Base-by-base conservation (phyloP, 305 asterid genomes). In the Fraxinus angustifolia region DNA sequence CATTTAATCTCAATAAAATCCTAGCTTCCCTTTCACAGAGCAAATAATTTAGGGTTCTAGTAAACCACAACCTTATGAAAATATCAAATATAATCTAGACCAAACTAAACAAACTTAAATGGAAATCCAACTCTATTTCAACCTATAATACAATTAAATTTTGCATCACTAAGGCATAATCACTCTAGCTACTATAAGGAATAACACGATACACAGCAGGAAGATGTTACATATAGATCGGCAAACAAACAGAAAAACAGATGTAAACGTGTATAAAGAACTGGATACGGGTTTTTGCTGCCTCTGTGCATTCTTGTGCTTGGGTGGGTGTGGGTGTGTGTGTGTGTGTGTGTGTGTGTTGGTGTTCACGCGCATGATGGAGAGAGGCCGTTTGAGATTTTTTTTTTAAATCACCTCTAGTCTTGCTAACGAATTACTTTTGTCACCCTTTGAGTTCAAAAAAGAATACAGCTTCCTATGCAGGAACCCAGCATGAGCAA, bases 401-500 rank as follows among this genome's bases (percentile, higher is more conserved):
- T 45, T 12, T 45, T 48, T 12, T 60, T 40, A 10, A 58, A 23
- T 62, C 14, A 23, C 72, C 72, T 62, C 34, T 23, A 62, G 72
- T 10, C 33, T 21, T 23, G 72, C 34, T 62, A 62, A 62, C 6
- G 34, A 23, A 62, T 26, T 62, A 62, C 12, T 53, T 53, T 23
- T 62, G 72, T 62, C 31, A 23, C 84, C 80, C 76, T 34, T 21
- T 36, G 48, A 34, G 40, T 56, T 65, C 60, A 45, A 78, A 23
- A n/a, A 0, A 11, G 36, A 28, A 76, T 21, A 12, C 34, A 67
- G 53, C 31, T 76, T 60, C 33, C 83, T 87, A 86, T 14, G 88
- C 80, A 80, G 91, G 93, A 78, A 87, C 85, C 97, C 97, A 94
- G 81, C 93, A 91, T 0, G 97, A 90, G 83, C 90, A 87, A 72